Base-by-base conservation (phyloP, 352 stramenopile species). In the Phytopythium helicoides region DNA sequence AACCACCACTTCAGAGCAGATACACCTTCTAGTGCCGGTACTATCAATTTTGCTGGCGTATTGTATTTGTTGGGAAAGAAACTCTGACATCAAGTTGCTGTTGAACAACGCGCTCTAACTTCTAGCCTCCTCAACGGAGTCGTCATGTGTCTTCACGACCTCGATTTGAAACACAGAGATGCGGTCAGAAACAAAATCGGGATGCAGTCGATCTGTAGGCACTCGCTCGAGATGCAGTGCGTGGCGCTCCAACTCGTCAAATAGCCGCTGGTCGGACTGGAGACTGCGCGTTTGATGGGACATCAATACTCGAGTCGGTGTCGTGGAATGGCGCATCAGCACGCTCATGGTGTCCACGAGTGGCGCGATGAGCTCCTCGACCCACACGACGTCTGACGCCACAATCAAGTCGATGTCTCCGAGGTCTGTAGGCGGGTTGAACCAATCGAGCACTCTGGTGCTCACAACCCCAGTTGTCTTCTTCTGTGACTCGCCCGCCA, bases 381-480 rank as follows among this genome's bases (percentile, higher is more conserved):
- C 70, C 89, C 90, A 97, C 34, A 97, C 88, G 44, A 97, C 89
- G 60, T 97, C 90, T 8, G 90, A 92, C 22, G 86, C 87, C 22
- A 97, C 45, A 25, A 97, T 66, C 18, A 95, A 56, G 52, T 97
- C 84, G 23, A 97, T 59, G 26, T 76, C 53, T 19, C 69, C 76
- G 14, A 90, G 49, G n/a, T 88, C 52, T 5, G 44, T 68, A 3
- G 60, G 67, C 14, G 80, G 75, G 12, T 70, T 39, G 52, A 89
- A 92, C 84, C 81, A 92, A 54, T 91, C 76, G 15, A 94, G 59
- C 36, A 86, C 78, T 28, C 48, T 58, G 25, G 65, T 66, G 6
- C 39, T 62, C 12, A 77, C 33, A 1, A 63, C 28, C 26, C 49
- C 26, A 14, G 56, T 15, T 0, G 66, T 16, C 3, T 39, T 33